Base-by-base conservation (phyloP, 2,329 filamentous ascomycete genomes). In the Talaromyces pinophilus region DNA sequence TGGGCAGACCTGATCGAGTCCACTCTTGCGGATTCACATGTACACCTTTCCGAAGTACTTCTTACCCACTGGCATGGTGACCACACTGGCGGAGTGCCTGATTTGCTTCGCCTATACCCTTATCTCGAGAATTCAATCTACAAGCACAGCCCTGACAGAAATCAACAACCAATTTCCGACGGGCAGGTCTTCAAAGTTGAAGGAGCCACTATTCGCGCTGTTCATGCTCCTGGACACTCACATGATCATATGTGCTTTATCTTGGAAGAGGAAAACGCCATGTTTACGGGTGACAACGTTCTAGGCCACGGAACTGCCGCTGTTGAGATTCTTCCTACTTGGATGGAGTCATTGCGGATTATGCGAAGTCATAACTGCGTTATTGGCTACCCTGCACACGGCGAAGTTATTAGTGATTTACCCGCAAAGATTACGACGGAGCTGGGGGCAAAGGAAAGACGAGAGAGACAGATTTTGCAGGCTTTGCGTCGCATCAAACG, bases 261-360 rank as follows among this genome's bases (percentile, higher is more conserved):
- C 1, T 78, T 93, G 1, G 83, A 87, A 46, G 90, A 93, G 70
- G 83, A 93, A 73, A 83, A 90, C 67, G 89, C 90, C 57, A 86
- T 94, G 81, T 92, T 94, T 74, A 93, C 91, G 0, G 92, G 88
- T 1, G 92, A 94, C 76, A 93, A 92, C 71, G 86, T 94, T 0
- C 83, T 94, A 0, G 91, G 91, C 0, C 89, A 81, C 59, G 81
- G 81, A 0, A 78, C 72, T 17, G 76, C 72, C 22, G 80, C 75
- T 0, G 76, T 80, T 0, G 79, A 82, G 69, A 73, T 82, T 52
- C 71, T 83, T 0, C 71, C 72, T 5, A 66, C 67, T 1, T 83
- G 73, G 63, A 79, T 82, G 75, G 62, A 63, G 7, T 74, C 68
- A 6, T 71, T 82, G 4, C 67, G 69, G 2, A 71, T 66, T 15